Evolutionary conservation across 192 early-diverging fungal genomes (phyloP).

Genomic region (Gryganskiella cystojenkinii): DNA sequence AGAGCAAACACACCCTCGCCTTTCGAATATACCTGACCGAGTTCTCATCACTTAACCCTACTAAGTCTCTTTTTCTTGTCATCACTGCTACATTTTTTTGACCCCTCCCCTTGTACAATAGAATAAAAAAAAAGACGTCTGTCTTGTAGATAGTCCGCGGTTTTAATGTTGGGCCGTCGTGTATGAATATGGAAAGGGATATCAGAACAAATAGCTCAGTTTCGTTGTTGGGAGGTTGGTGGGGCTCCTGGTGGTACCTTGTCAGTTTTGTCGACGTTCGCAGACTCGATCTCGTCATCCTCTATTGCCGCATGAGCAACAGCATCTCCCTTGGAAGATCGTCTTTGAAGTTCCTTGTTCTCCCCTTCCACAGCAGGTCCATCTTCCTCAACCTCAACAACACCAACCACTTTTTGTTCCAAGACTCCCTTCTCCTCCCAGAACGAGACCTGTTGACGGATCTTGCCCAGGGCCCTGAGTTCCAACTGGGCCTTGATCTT

Average conservation of each 20-base stretch:
- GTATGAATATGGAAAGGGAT: no score
- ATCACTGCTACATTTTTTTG: no score
- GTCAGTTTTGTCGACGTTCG: neutral
- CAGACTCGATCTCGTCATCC: neutral
- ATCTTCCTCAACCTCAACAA: conserved; percentile 13
- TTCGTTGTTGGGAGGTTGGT: neutral
- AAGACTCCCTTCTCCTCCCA: conserved; percentile 40
- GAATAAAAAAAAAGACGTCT: neutral
- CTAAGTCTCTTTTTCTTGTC: no score
- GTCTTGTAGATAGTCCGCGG: no score
- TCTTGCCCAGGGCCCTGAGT: conserved; percentile 23
- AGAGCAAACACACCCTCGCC: neutral
- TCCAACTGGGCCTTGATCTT: conserved; percentile 31
- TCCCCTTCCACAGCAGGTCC: conserved; percentile 4
- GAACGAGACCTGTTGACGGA: conserved; percentile 36
- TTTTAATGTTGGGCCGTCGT: no score
- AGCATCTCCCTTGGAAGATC: no score
- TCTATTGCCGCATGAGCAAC: no score
- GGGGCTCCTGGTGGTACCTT: neutral
- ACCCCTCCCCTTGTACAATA: no score
- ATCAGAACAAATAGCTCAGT: neutral
- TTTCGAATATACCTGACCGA: no score
- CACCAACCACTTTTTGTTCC: conserved; percentile 33
- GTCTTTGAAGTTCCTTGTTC: neutral
- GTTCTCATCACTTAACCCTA: no score